Conservation (phyloP, 306 rosid genomes). For the Cucurbita moschata region DNA sequence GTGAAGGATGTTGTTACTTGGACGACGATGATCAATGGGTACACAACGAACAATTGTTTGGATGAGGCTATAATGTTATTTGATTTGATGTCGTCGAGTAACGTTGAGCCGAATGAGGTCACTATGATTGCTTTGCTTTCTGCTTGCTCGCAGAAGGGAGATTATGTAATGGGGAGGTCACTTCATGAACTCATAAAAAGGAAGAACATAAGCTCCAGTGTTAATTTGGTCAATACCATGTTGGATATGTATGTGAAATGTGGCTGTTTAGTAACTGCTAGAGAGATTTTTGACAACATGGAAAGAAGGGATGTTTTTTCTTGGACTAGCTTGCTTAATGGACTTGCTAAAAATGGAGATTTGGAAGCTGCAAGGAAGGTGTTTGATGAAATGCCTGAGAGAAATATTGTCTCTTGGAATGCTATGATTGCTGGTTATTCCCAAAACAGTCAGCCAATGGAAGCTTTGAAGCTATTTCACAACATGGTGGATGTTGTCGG, state of each 20-base stretch:
- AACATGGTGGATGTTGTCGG: conserved; percentile 31
- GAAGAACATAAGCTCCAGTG: conserved; percentile 14
- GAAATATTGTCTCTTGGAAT: conserved; percentile 57
- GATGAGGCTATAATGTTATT: conserved; percentile 43
- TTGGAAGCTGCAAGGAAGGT: conserved; percentile 46
- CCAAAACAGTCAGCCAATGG: conserved; percentile 48
- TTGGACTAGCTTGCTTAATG: conserved; percentile 74
- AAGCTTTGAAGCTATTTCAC: conserved; percentile 46
- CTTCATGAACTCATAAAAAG: conserved; percentile 23
- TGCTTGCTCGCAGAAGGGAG: conserved; percentile 33
- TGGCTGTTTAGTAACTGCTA: conserved; percentile 26
- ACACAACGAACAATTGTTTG: conserved; percentile 16
- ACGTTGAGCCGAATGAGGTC: conserved; percentile 60
- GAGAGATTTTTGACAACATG: conserved; percentile 43
- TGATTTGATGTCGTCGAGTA: conserved; percentile 32
- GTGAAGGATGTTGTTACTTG: conserved; percentile 63
- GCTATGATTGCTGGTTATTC: conserved; percentile 68
- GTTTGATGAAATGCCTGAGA: conserved; percentile 47
- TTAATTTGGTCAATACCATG: conserved; percentile 42
- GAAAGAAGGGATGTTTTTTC: conserved; percentile 48
- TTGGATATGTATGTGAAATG: conserved; percentile 67
- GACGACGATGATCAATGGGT: conserved; percentile 76
- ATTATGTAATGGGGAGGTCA: conserved; percentile 24
- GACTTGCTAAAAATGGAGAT: conserved; percentile 57
- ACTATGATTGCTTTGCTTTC: conserved; percentile 47